A percentile compares a stretch with the other conserved stretches of the same genome.
Evolutionary conservation across 495 filamentous ascomycete species (phyloP).

Genomic region (Friedmanniomyces endolithicus): DNA sequence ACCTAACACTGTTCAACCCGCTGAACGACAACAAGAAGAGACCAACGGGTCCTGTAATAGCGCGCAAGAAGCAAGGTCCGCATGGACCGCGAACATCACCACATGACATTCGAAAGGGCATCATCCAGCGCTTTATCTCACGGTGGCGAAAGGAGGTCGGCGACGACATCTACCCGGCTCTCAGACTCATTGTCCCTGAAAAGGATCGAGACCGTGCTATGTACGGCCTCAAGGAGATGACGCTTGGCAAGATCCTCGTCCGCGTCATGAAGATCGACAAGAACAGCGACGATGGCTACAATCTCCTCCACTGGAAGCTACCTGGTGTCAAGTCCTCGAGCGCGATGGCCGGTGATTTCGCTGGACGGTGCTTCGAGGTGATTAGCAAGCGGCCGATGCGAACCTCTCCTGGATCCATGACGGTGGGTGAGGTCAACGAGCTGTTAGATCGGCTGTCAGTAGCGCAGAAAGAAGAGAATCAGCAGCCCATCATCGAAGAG

Average conservation of each 20-base stretch:
- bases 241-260: constrained; percentile 76
- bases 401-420: constrained; percentile 59
- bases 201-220: constrained; percentile 87
- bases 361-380: constrained; percentile 74
- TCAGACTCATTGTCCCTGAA: constrained; percentile 83
- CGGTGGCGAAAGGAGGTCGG: constrained; percentile 82
- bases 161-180: constrained; percentile 82
- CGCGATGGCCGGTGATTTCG: constrained; percentile 77
- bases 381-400: constrained; percentile 74
- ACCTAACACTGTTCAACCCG: constrained; percentile 69
- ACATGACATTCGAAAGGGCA: constrained; percentile 66
- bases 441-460: constrained; percentile 67
- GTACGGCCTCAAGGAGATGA: constrained; percentile 90
- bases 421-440: constrained; percentile 79
- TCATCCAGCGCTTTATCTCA: constrained; percentile 82
- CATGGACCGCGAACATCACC: constrained; percentile 52
- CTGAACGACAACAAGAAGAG: constrained; percentile 74
- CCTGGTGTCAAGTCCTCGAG: constrained; percentile 53
- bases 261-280: constrained; percentile 87
- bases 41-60: constrained; percentile 39
- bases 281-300: constrained; percentile 76
- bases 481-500: constrained; percentile 61
- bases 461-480: constrained; percentile 66
- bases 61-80: constrained; percentile 44
- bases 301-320: constrained; percentile 84